Conservation (phyloP, 805 yeast genomes). For the Saitoella complicata region DNA sequence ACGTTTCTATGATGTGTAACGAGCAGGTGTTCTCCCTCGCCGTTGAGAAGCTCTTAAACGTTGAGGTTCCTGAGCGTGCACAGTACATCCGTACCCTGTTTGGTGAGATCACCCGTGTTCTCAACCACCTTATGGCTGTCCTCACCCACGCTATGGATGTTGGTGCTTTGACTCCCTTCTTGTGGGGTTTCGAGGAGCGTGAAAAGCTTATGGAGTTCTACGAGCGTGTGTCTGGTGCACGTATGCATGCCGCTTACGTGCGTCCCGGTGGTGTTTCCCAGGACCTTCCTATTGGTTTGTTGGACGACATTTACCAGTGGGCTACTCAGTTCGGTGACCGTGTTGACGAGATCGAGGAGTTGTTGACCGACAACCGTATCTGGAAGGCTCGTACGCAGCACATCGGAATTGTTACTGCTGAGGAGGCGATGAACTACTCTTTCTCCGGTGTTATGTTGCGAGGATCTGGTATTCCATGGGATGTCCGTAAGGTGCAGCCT, state of each 20-base stretch:
- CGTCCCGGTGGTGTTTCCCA: conserved; percentile 89
- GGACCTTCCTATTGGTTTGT: conserved; percentile 70
- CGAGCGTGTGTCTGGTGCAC: conserved; percentile 80
- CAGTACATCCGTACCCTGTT: conserved; percentile 72
- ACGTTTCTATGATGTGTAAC: conserved; percentile 76
- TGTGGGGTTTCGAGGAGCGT: conserved; percentile 90
- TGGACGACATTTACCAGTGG: conserved; percentile 91
- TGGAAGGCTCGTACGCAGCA: conserved; percentile 79
- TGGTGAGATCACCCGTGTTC: conserved; percentile 71
- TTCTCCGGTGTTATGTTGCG: conserved; percentile 80
- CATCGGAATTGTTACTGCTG: conserved; percentile 69
- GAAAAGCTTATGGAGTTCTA: conserved; percentile 86
- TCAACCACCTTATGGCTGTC: conserved; percentile 76
- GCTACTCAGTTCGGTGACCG: conserved; percentile 91
- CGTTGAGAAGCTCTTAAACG: conserved; percentile 66
- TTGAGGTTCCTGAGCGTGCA: conserved; percentile 73
- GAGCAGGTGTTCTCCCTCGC: conserved; percentile 74
- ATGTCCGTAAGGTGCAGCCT: conserved; percentile 71
- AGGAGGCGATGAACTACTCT: conserved; percentile 69
- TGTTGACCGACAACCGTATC: conserved; percentile 77
- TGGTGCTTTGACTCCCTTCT: conserved; percentile 82
- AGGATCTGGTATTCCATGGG: conserved; percentile 80
- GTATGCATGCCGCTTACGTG: conserved; percentile 74
- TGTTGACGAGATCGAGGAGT: conserved; percentile 77
- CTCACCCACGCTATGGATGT: conserved; percentile 86